Evolutionary conservation across 495 filamentous ascomycete species (phyloP).

Genomic region (Mytilinidion resinicola): DNA sequence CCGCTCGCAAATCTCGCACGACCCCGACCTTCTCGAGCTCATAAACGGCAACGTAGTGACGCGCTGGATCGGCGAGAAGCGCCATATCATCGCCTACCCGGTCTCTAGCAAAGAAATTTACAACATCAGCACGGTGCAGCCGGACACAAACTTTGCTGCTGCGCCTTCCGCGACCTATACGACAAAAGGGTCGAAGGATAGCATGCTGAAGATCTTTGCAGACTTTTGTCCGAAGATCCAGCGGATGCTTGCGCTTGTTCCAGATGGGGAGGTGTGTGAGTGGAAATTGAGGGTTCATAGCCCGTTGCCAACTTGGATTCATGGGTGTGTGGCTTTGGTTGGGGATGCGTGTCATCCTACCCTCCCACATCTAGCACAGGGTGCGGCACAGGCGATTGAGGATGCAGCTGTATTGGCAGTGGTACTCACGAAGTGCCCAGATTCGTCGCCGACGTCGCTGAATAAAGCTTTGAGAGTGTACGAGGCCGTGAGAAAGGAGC

Average conservation of each 20-base stretch:
- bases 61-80: slow-evolving; percentile 70
- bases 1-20: slow-evolving; percentile 57
- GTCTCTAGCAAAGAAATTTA: slow-evolving; percentile 69
- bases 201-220: slow-evolving; percentile 59
- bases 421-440: slow-evolving; percentile 52
- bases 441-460: slow-evolving; percentile 49
- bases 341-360: slow-evolving; percentile 78
- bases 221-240: slow-evolving; percentile 69
- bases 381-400: slow-evolving; percentile 82
- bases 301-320: slow-evolving; percentile 63
- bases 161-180: slow-evolving; percentile 72
- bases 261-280: slow-evolving; percentile 73
- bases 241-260: slow-evolving; percentile 69
- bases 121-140: slow-evolving; percentile 71
- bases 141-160: slow-evolving; percentile 64
- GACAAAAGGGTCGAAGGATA: slow-evolving; percentile 60
- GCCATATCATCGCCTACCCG: slow-evolving; percentile 80
- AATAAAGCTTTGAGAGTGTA: slow-evolving; percentile 63
- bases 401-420: slow-evolving; percentile 68
- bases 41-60: slow-evolving; percentile 61
- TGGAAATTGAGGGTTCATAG: slow-evolving; percentile 72
- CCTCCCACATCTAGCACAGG: slow-evolving; percentile 56
- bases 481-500: slow-evolving; percentile 63
- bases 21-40: slow-evolving; percentile 62
- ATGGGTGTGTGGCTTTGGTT: slow-evolving; percentile 59